These are phyloP conservation scores for Cutaneotrichosporon sp. DNA, from an alignment of 1,284 basidiomycete species.

Conservation along the genomic window DNA sequence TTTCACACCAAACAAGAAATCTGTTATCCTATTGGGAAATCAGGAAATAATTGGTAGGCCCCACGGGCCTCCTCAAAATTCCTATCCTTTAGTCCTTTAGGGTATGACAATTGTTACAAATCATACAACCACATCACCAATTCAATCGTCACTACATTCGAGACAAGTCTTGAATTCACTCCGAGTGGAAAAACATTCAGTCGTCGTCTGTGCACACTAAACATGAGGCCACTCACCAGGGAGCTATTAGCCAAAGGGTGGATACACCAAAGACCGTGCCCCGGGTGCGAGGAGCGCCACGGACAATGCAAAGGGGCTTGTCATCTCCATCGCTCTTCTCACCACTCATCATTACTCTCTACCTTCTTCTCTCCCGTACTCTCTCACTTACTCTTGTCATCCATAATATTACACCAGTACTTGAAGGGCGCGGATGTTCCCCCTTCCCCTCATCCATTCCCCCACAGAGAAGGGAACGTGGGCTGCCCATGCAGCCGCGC, in stretches of 20 bases:
- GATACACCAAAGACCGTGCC: neutral
- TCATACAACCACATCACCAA: neutral
- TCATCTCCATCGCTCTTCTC: neutral
- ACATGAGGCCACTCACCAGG: constrained; percentile 2
- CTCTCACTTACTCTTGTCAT: neutral
- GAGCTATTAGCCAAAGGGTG: too few species aligned
- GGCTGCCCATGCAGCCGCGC: neutral
- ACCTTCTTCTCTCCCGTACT: neutral
- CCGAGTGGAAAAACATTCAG: neutral
- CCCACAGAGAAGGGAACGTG: neutral
- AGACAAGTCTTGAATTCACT: too few species aligned
- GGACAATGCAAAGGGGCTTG: neutral
- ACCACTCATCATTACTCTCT: neutral
- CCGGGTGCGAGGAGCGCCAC: neutral
- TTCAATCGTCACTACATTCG: neutral
- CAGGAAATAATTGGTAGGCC: too few species aligned
- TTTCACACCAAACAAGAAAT: too few species aligned
- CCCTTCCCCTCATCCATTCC: neutral
- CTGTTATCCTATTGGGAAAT: too few species aligned
- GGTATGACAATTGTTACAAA: too few species aligned
- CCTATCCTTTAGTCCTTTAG: too few species aligned
- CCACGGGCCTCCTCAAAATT: too few species aligned
- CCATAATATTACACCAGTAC: neutral
- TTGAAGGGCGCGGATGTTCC: neutral
- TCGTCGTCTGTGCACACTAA: neutral